A percentile compares a stretch with the other conserved stretches of the same genome.
These are phyloP conservation scores for Paulownia fortunei DNA, from an alignment of 257 asterid species.

Conservation along the genomic window DNA sequence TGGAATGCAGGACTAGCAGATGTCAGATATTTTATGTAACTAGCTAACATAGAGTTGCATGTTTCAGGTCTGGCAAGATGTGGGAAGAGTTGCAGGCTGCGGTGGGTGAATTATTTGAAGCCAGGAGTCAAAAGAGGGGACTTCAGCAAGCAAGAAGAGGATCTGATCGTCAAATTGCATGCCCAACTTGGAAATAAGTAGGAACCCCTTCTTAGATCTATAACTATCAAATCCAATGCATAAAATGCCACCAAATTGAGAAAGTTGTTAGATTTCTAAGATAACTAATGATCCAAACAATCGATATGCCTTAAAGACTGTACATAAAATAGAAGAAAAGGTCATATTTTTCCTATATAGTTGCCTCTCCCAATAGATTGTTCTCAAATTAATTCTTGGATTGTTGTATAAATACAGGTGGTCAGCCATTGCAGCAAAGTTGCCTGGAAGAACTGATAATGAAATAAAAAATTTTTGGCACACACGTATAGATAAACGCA, in stretches of 20 bases:
- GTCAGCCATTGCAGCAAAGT: slow-evolving; percentile 39
- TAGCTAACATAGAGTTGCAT: neutral
- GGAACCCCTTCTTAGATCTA: neutral
- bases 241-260: too few relatives aligned
- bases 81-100: slow-evolving; percentile 45
- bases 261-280: too few relatives aligned
- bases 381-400: neutral
- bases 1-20: neutral
- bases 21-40: neutral
- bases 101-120: slow-evolving; percentile 47
- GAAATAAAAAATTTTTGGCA: slow-evolving; percentile 47
- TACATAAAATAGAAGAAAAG: too few relatives aligned
- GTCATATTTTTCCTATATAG: too few relatives aligned
- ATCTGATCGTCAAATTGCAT: slow-evolving; percentile 35
- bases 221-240: too few relatives aligned
- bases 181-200: slow-evolving; percentile 40
- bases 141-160: slow-evolving; percentile 39
- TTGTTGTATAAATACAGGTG: slow-evolving; percentile 19
- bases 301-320: too few relatives aligned
- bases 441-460: slow-evolving; percentile 44
- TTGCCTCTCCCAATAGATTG: too few relatives aligned
- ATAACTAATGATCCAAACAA: neutral
- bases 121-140: slow-evolving; percentile 38
- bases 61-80: slow-evolving; percentile 42
- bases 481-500: slow-evolving; percentile 26